Evolutionary conservation across 2,329 filamentous ascomycete genomes (phyloP).

Genomic region (Arthroderma uncinatum): DNA sequence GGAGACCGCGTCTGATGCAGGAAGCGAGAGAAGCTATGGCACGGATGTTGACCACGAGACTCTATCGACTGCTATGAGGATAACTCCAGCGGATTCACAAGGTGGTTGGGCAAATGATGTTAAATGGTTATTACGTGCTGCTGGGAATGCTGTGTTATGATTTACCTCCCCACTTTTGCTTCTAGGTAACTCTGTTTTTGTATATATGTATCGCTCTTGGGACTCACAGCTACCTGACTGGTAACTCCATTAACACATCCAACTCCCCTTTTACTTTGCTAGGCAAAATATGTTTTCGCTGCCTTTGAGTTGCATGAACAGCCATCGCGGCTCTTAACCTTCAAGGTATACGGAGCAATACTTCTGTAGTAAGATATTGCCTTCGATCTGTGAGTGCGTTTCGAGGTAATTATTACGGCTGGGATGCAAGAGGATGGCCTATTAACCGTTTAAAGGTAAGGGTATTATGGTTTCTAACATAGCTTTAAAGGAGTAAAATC

Average conservation of each 20-base stretch:
- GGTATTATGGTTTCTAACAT: background rate
- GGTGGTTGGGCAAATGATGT: conserved; percentile 48
- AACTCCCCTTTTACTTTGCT: background rate
- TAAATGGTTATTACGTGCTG: conserved; percentile 46
- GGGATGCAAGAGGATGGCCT: background rate
- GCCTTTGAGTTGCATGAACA: too few species aligned
- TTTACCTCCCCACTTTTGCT: background rate
- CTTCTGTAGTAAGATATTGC: too few species aligned
- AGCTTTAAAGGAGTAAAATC: background rate
- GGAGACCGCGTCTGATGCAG: conserved; percentile 16
- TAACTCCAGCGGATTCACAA: conserved; percentile 27
- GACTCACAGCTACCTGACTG: background rate
- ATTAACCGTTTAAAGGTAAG: background rate
- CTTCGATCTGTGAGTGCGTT: too few species aligned
- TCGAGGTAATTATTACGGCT: background rate
- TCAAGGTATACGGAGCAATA: too few species aligned
- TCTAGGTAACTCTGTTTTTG: background rate
- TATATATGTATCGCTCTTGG: background rate
- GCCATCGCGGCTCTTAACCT: too few species aligned
- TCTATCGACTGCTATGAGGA: background rate
- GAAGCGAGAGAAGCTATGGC: conserved; percentile 19
- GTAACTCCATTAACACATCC: background rate
- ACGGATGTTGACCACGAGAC: conserved; percentile 17
- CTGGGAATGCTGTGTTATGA: conserved; percentile 22
- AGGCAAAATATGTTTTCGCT: background rate